Evolutionary conservation across 805 yeast genomes (phyloP).

Genomic region (Spathaspora hagerdaliae): DNA sequence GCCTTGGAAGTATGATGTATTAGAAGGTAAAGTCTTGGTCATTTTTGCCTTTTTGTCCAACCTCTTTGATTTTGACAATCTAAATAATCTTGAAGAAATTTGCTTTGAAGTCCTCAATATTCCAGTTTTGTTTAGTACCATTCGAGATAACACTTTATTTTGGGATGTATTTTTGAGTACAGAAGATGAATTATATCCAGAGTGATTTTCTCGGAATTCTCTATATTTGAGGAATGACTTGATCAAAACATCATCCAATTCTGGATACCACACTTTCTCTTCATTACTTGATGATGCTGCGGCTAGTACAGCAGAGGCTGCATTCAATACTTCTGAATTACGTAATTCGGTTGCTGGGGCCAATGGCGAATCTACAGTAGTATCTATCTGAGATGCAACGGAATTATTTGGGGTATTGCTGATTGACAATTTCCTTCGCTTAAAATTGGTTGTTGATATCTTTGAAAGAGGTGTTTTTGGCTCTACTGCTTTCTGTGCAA

Average conservation of each 20-base stretch:
- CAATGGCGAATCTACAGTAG: conserved; percentile 24
- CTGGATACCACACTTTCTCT: conserved; percentile 31
- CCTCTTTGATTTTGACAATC: conserved; percentile 22
- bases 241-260: conserved; percentile 32
- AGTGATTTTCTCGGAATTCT: conserved; percentile 24
- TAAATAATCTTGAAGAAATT: conserved; percentile 27
- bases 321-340: conserved; percentile 3
- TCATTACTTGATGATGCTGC: conserved; percentile 3
- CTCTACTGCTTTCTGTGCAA: too few species aligned
- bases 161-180: conserved; percentile 32
- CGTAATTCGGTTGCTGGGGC: conserved; percentile 3
- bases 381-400: conserved; percentile 33
- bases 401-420: conserved; percentile 31
- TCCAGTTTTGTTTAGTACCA: conserved; percentile 35
- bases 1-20: conserved; percentile 14
- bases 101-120: conserved; percentile 34
- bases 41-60: conserved; percentile 12
- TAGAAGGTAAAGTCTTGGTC: not conserved
- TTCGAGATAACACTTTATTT: conserved; percentile 37
- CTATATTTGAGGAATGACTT: conserved; percentile 32
- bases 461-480: too few species aligned
- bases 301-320: not conserved
- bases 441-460: not conserved
- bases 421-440: conserved; percentile 13
- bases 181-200: conserved; percentile 14